Percentiles rank a stretch among this genome's conserved stretches.
These are phyloP conservation scores for Mycena amicta DNA, from an alignment of 768 basidiomycete genomes.

Conservation along the genomic window DNA sequence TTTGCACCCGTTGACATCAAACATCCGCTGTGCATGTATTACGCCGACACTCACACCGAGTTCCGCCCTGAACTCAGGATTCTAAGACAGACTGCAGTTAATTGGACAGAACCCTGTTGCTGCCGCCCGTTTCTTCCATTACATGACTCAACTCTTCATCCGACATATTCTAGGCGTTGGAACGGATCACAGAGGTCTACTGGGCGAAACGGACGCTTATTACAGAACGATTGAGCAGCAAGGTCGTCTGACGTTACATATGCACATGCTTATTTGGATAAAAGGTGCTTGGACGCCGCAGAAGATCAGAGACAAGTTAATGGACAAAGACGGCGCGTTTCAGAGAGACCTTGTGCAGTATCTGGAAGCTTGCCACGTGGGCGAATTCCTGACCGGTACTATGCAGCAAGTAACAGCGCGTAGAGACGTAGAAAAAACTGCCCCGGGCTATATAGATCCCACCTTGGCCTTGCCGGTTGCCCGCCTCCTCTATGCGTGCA, in stretches of 20 bases:
- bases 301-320: conserved; percentile 30
- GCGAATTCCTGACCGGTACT: conserved; percentile 32
- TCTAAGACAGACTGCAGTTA: conserved; percentile 7
- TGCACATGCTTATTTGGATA: conserved; percentile 42
- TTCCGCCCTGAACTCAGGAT: conserved; percentile 23
- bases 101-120: conserved; percentile 30
- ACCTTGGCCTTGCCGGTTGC: conserved; percentile 24
- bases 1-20: conserved; percentile 36
- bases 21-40: conserved; percentile 39
- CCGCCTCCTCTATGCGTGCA: conserved; percentile 18
- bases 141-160: conserved; percentile 33
- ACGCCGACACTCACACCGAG: conserved; percentile 27
- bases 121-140: conserved; percentile 35
- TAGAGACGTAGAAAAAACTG: background rate
- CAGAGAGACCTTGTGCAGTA: conserved; percentile 30
- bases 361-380: conserved; percentile 34
- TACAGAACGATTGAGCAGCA: conserved; percentile 46
- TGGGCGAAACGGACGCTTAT: conserved; percentile 32
- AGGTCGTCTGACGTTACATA: conserved; percentile 37
- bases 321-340: conserved; percentile 28
- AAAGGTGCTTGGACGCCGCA: conserved; percentile 28
- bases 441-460: conserved; percentile 24
- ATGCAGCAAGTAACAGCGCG: conserved; percentile 18
- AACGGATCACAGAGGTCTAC: conserved; percentile 26
- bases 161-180: conserved; percentile 30